phyloP scores from a whole-genome alignment of 768 basidiomycete genomes.

The Amanita molliuscula region DNA sequence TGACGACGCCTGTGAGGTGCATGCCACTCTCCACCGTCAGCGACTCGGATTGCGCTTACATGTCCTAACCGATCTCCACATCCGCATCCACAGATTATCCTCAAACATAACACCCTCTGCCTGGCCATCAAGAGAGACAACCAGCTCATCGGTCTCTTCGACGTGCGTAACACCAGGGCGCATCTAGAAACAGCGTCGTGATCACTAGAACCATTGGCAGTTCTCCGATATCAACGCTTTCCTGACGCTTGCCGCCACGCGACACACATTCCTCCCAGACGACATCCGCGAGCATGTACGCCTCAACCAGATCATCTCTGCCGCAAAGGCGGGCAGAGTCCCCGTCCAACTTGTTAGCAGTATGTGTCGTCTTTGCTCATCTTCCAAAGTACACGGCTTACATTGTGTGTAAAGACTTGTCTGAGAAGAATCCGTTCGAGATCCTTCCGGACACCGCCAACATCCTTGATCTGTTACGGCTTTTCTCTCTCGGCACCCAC shows the following conservation, averaged over 20 bases:
- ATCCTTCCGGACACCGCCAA: conserved; percentile 53
- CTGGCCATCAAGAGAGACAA: conserved; percentile 43
- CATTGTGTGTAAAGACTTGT: conserved; percentile 45
- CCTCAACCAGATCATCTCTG: conserved; percentile 58
- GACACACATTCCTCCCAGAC: conserved; percentile 57
- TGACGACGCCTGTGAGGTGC: conserved; percentile 75
- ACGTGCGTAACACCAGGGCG: conserved; percentile 34
- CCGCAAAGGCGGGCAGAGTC: conserved; percentile 65
- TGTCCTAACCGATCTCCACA: neutral
- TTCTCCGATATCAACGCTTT: conserved; percentile 87
- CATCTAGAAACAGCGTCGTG: neutral
- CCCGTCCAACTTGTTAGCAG: conserved; percentile 72
- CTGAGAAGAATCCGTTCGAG: conserved; percentile 76
- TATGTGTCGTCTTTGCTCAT: conserved; percentile 23
- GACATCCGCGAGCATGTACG: conserved; percentile 49
- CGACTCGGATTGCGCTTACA: neutral
- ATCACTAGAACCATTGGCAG: conserved; percentile 23
- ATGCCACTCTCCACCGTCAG: conserved; percentile 11
- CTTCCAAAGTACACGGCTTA: neutral
- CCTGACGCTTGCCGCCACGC: conserved; percentile 70
- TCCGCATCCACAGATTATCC: conserved; percentile 35
- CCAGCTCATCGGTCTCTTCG: conserved; percentile 53
- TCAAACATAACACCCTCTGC: conserved; percentile 54
- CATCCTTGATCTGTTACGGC: conserved; percentile 46
- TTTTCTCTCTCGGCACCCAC: conserved; percentile 66